phyloP scores from a whole-genome alignment of 202 grass and related monocot genomes.

The Digitaria exilis region DNA sequence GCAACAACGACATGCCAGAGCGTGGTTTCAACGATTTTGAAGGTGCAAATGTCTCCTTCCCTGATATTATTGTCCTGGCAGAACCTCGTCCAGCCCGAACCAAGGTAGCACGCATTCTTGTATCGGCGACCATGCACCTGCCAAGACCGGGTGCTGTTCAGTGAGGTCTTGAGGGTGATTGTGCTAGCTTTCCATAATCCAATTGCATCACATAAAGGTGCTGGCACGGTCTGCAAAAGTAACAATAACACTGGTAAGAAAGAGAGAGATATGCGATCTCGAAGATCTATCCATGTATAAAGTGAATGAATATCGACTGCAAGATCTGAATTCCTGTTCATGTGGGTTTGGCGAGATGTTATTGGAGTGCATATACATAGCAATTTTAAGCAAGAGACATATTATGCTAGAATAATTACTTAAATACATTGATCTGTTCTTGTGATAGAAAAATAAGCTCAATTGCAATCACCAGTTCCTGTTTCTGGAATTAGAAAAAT shows the following conservation, averaged over 20 bases:
- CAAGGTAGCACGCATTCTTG: neutral
- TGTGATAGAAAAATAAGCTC: neutral
- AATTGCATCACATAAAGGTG: neutral
- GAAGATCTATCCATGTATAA: neutral
- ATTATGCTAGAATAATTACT: neutral
- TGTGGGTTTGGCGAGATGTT: neutral
- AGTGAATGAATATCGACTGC: neutral
- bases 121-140: neutral
- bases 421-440: neutral
- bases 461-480: neutral
- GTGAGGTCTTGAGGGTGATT: neutral
- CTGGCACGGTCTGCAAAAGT: neutral
- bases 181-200: neutral
- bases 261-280: neutral
- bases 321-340: neutral
- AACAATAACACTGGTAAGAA: neutral
- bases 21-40: neutral
- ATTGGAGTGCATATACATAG: neutral
- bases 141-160: neutral
- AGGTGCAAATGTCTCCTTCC: conserved; percentile 22
- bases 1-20: neutral
- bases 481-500: neutral
- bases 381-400: neutral
- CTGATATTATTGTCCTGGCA: conserved; percentile 15
- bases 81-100: neutral